Evolutionary conservation across 805 yeast genomes (phyloP).

Genomic region (Ogataea methylovora): DNA sequence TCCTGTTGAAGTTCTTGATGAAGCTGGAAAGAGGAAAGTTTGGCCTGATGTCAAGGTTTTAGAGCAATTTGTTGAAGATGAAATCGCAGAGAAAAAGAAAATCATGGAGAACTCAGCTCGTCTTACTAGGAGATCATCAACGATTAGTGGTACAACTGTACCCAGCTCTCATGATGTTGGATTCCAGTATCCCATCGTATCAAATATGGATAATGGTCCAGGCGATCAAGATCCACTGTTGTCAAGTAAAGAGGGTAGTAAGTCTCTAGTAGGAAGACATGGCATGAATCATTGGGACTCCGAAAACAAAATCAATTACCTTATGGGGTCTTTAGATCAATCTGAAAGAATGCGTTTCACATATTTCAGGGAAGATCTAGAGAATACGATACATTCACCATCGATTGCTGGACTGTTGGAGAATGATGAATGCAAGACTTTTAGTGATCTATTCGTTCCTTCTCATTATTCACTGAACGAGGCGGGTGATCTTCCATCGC

Average conservation of each 20-base stretch:
- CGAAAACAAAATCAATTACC: constrained; percentile 16
- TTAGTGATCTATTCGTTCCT: constrained; percentile 56
- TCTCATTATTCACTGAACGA: constrained; percentile 22
- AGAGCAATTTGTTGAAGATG: constrained; percentile 72
- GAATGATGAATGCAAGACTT: constrained; percentile 42
- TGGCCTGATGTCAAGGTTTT: constrained; percentile 86
- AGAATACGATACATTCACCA: constrained; percentile 85
- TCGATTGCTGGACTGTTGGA: constrained; percentile 74
- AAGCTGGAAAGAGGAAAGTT: constrained; percentile 24
- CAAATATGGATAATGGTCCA: constrained; percentile 21
- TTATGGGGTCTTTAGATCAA: constrained; percentile 12
- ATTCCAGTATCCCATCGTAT: constrained; percentile 30
- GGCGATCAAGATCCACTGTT: constrained; percentile 27
- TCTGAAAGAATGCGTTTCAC: constrained; percentile 64
- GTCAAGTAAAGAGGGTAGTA: constrained; percentile 62
- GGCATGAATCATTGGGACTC: constrained; percentile 35
- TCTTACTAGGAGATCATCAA: constrained; percentile 16
- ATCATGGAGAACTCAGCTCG: constrained; percentile 18
- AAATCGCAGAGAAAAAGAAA: constrained; percentile 31
- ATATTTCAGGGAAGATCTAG: constrained; percentile 84
- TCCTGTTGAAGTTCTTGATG: constrained; percentile 55
- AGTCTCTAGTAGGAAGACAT: constrained; percentile 67
- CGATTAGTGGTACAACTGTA: constrained; percentile 1
- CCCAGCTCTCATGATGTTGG: constrained; percentile 21
- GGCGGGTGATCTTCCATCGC: background rate